Percentiles rank a stretch among this genome's conserved stretches.
phyloP scores from a whole-genome alignment of 2,329 filamentous ascomycete species.

The Scopulariopsis brevicaulis region DNA sequence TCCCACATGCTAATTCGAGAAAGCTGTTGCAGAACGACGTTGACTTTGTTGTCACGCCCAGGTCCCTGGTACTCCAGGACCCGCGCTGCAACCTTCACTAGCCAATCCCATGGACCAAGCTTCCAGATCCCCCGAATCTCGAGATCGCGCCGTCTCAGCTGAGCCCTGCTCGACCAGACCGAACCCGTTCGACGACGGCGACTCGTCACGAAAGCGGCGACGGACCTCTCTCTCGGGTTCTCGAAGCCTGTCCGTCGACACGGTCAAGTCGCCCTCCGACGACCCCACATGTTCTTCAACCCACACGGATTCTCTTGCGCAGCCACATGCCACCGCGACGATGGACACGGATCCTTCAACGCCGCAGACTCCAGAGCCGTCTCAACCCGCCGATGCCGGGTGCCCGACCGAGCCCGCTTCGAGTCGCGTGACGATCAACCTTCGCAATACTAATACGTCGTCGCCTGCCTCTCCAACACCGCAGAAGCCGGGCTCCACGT shows the following conservation, averaged over 20 bases:
- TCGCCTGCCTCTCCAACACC: slow-evolving; percentile 4
- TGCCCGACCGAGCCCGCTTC: slow-evolving; percentile 30
- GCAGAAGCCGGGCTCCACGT: slow-evolving; percentile 1
- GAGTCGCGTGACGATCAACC: slow-evolving; percentile 49
- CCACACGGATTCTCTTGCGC: slow-evolving; percentile 14
- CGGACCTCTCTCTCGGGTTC: slow-evolving; percentile 47
- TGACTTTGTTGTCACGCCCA: slow-evolving; percentile 39
- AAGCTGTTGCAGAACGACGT: slow-evolving; percentile 40
- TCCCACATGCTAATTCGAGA: slow-evolving; percentile 46
- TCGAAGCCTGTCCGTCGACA: slow-evolving; percentile 39
- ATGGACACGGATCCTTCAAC: slow-evolving; percentile 24
- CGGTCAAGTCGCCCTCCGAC: slow-evolving; percentile 17
- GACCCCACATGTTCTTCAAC: slow-evolving; percentile 20
- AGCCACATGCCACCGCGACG: slow-evolving; percentile 24
- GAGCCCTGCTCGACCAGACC: slow-evolving; percentile 52
- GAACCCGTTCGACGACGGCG: slow-evolving; percentile 51
- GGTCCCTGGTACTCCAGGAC: slow-evolving; percentile 33
- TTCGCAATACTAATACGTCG: slow-evolving; percentile 28
- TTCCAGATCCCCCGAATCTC: slow-evolving; percentile 35
- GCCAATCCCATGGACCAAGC: slow-evolving; percentile 42
- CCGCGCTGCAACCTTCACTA: slow-evolving; percentile 21
- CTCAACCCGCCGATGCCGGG: neutral
- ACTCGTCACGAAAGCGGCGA: slow-evolving; percentile 49
- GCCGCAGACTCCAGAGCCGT: slow-evolving; percentile 6
- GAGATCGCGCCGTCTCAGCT: slow-evolving; percentile 48